Evolutionary conservation across 192 early-diverging fungal species (phyloP).

Genomic region (Globomyces pollinis-pini): DNA sequence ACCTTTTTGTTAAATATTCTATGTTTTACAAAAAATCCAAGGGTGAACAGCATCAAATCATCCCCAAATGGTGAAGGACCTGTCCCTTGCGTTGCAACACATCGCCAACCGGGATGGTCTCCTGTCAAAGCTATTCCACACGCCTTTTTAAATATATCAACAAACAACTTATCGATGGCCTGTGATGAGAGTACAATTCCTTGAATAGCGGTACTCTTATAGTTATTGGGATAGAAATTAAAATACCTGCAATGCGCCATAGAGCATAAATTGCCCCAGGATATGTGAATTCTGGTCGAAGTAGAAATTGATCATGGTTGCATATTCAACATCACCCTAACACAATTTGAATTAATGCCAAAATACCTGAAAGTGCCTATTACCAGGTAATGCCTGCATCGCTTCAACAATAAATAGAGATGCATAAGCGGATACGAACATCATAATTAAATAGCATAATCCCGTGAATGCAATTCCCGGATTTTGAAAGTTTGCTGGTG

Average conservation of each 20-base stretch:
- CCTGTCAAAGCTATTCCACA: conserved; percentile 29
- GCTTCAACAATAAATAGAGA: conserved; percentile 51
- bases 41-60: conserved; percentile 33
- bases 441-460: conserved; percentile 28
- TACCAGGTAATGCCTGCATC: conserved; percentile 55
- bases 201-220: conserved; percentile 38
- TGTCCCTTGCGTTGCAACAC: conserved; percentile 22
- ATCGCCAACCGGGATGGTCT: conserved; percentile 15
- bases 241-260: conserved; percentile 38
- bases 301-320: conserved; percentile 53
- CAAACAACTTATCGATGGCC: conserved; percentile 44
- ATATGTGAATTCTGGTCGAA: conserved; percentile 35
- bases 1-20: conserved; percentile 16
- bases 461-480: conserved; percentile 30
- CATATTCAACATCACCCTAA: conserved; percentile 54
- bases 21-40: conserved; percentile 25
- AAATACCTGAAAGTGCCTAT: conserved; percentile 47
- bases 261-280: conserved; percentile 39
- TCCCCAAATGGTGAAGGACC: conserved; percentile 36
- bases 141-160: conserved; percentile 45
- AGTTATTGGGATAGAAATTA: too few species aligned
- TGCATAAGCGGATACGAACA: conserved; percentile 37
- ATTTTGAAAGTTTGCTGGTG: conserved; percentile 32
- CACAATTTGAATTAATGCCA: too few species aligned
- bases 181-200: conserved; percentile 39